Conservation (phyloP, 345 rosid species). For the Corchorus olitorius region DNA sequence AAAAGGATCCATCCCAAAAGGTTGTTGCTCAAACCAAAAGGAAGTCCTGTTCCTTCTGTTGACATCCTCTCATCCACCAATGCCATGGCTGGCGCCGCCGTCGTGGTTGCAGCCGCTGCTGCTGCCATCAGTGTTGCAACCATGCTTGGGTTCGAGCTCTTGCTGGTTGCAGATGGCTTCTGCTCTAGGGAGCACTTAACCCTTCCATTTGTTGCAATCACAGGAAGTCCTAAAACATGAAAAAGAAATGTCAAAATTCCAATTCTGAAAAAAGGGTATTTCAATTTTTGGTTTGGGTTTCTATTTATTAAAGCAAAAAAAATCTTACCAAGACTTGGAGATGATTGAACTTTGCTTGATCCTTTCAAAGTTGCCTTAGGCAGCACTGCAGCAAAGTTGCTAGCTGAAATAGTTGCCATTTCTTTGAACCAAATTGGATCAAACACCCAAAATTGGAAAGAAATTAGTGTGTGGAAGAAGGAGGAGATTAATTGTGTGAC, state of each 20-base stretch:
- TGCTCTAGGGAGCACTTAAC: conserved; percentile 41
- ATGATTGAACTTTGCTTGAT: conserved; percentile 28
- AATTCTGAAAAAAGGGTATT: too few relatives aligned
- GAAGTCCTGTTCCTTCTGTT: conserved; percentile 71
- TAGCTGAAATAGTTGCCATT: conserved; percentile 47
- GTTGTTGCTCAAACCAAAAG: conserved; percentile 74
- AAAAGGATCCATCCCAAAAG: conserved; percentile 65
- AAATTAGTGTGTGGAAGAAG: not conserved
- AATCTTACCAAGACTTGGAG: conserved; percentile 43
- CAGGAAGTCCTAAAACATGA: conserved; percentile 44
- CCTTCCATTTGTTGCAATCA: conserved; percentile 35
- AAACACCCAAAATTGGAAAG: not conserved
- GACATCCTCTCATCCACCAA: conserved; percentile 68
- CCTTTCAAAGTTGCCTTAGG: conserved; percentile 32
- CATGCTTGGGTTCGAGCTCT: conserved; percentile 18
- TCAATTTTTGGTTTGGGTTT: too few relatives aligned
- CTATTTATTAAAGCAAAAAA: not conserved
- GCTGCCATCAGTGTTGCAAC: conserved; percentile 37
- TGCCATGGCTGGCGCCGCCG: conserved; percentile 49
- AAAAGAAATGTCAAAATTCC: too few relatives aligned
- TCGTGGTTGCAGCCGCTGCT: conserved; percentile 31
- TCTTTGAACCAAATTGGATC: not conserved
- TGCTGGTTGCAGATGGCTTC: conserved; percentile 15
- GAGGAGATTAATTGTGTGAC: too few relatives aligned
- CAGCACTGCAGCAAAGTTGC: conserved; percentile 24